These are phyloP conservation scores for Oidium heveae DNA, from an alignment of 2,329 filamentous ascomycete genomes.

Conservation along the genomic window DNA sequence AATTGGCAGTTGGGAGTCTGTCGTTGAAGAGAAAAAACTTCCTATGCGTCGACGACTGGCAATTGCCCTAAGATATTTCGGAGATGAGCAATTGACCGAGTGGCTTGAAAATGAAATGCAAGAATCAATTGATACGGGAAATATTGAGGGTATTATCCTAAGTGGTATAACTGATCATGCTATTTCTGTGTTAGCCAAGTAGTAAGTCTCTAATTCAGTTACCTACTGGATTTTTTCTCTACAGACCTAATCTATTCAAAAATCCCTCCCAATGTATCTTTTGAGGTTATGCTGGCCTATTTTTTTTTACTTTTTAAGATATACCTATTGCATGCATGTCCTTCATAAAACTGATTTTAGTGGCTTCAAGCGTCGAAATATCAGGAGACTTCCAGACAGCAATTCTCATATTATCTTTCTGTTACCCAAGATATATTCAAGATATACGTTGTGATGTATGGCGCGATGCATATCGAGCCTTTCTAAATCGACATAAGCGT, in stretches of 20 bases:
- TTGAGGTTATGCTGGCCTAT: neutral
- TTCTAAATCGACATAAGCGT: conserved; percentile 45
- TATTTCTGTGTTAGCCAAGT: conserved; percentile 42
- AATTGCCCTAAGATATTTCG: conserved; percentile 42
- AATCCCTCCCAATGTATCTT: neutral
- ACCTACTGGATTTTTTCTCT: too few species aligned
- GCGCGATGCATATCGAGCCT: conserved; percentile 45
- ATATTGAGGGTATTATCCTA: conserved; percentile 54
- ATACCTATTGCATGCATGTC: too few species aligned
- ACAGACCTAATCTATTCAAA: neutral
- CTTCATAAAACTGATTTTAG: neutral
- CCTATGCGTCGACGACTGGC: conserved; percentile 51
- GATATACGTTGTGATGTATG: conserved; percentile 52
- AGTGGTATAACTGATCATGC: conserved; percentile 50
- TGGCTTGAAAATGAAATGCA: conserved; percentile 44
- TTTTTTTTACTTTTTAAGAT: neutral
- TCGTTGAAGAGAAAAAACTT: conserved; percentile 47
- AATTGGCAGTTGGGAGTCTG: conserved; percentile 49
- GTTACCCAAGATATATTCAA: conserved; percentile 50
- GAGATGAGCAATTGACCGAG: conserved; percentile 32
- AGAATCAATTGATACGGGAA: conserved; percentile 35
- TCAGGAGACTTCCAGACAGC: conserved; percentile 61
- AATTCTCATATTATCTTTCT: conserved; percentile 47
- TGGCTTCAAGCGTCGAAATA: conserved; percentile 26
- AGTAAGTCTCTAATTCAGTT: neutral